phyloP scores from a whole-genome alignment of 192 early-diverging fungal species.

The Irineochytrium annulatum region DNA sequence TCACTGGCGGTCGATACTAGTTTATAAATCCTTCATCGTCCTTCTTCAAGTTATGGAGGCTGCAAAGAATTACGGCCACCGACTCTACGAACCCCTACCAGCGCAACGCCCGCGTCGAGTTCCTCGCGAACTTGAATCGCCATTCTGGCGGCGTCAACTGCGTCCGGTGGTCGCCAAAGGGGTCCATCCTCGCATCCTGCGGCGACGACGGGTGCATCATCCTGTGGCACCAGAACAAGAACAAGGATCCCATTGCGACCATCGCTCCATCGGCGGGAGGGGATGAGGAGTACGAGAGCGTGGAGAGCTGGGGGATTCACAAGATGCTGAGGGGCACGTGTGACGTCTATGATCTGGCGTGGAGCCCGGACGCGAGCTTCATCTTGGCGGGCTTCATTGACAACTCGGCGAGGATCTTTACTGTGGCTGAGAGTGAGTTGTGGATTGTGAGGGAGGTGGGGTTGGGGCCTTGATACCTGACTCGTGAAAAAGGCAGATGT shows the following conservation, averaged over 20 bases:
- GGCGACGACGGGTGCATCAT: constrained; percentile 92
- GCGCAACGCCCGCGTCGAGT: constrained; percentile 64
- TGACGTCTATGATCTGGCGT: constrained; percentile 89
- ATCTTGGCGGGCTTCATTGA: constrained; percentile 85
- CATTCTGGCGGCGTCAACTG: constrained; percentile 90
- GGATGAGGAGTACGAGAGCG: constrained; percentile 46
- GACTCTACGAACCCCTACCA: constrained; percentile 38
- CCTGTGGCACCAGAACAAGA: constrained; percentile 71
- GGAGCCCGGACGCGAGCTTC: constrained; percentile 82
- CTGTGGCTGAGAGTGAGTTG: constrained; percentile 62
- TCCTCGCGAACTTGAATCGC: constrained; percentile 73
- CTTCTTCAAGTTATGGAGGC: constrained; percentile 32
- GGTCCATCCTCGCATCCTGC: constrained; percentile 75
- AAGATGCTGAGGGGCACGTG: constrained; percentile 66
- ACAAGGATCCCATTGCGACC: constrained; percentile 29
- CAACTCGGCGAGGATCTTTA: constrained; percentile 83
- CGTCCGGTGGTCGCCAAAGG: constrained; percentile 80
- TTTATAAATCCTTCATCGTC: too few relatives aligned
- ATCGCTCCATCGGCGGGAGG: constrained; percentile 9
- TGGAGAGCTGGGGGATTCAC: constrained; percentile 74
- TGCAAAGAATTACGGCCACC: constrained; percentile 53
- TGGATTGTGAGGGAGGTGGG: not conserved
- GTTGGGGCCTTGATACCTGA: not conserved
- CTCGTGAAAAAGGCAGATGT: constrained; percentile 56
- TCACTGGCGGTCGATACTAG: too few relatives aligned